phyloP scores from a whole-genome alignment of 331 rosid genomes.

The Telfairia occidentalis region DNA sequence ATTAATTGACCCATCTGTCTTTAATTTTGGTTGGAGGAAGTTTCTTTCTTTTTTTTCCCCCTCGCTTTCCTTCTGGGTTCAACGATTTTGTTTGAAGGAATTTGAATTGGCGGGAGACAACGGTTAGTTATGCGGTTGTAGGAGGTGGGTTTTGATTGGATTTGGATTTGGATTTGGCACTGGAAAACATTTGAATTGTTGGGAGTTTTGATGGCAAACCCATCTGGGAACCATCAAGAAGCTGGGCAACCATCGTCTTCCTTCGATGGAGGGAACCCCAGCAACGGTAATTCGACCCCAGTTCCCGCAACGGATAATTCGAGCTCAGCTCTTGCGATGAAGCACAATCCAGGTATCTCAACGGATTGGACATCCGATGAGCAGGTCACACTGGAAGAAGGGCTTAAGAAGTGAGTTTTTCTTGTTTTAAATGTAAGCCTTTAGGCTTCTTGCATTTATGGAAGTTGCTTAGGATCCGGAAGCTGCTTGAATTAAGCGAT shows the following conservation, averaged over 20 bases:
- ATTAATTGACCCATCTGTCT: not conserved
- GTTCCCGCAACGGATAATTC: constrained; percentile 46
- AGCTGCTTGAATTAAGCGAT: not conserved
- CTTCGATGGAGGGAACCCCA: constrained; percentile 45
- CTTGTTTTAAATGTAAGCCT: not conserved
- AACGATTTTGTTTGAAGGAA: constrained; percentile 3
- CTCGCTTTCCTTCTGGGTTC: constrained; percentile 8
- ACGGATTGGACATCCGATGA: constrained; percentile 82
- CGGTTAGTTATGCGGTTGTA: constrained; percentile 25
- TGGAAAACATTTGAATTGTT: constrained; percentile 8
- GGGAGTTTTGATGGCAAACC: constrained; percentile 56
- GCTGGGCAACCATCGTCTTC: constrained; percentile 58
- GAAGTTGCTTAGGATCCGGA: not conserved
- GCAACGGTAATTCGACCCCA: constrained; percentile 43
- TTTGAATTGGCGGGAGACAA: constrained; percentile 64
- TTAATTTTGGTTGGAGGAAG: not conserved
- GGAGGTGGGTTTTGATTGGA: constrained; percentile 19
- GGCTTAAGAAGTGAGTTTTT: constrained; percentile 60
- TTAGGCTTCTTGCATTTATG: not conserved
- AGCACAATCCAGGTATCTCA: constrained; percentile 88
- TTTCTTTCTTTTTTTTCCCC: not conserved
- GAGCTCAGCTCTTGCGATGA: constrained; percentile 47
- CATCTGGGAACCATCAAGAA: constrained; percentile 88
- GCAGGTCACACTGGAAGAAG: constrained; percentile 71
- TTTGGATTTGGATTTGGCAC: constrained; percentile 11